phyloP scores from a whole-genome alignment of 2,329 filamentous ascomycete species.

The Penicillium griseofulvum region DNA sequence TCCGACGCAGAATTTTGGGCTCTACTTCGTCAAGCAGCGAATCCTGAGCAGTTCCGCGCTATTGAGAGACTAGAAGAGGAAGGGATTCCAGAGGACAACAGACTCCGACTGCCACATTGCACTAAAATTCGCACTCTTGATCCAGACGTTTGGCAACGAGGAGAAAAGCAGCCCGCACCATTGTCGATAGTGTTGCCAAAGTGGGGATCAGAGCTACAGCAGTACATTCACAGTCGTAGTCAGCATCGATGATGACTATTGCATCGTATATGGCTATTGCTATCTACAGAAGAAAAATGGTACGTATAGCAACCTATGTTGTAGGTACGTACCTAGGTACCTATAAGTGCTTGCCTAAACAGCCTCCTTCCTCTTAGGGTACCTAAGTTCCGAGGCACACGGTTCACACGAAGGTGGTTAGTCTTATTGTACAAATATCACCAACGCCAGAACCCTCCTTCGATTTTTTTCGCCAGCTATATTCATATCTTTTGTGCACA shows the following conservation, averaged over 20 bases:
- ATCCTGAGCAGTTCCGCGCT: constrained; percentile 9
- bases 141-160: constrained; percentile 27
- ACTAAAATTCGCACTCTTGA: constrained; percentile 37
- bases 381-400: too few species aligned
- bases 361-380: too few species aligned
- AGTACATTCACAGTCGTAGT: constrained; percentile 19
- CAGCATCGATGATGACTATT: not conserved
- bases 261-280: not conserved
- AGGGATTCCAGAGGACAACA: constrained; percentile 18
- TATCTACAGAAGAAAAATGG: too few species aligned
- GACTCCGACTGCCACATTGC: constrained; percentile 24
- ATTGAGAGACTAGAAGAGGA: constrained; percentile 10
- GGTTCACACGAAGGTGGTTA: not conserved
- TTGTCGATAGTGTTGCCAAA: constrained; percentile 16
- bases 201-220: constrained; percentile 18
- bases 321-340: too few species aligned
- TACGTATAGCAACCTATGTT: too few species aligned
- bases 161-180: constrained; percentile 6
- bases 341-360: too few species aligned
- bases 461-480: not conserved
- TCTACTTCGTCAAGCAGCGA: constrained; percentile 24
- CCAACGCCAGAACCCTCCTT: not conserved
- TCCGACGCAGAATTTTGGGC: constrained; percentile 40
- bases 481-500: not conserved
- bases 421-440: not conserved